Percentiles rank a stretch among this genome's conserved stretches.
phyloP scores from a whole-genome alignment of 2,329 filamentous ascomycete genomes.

The Penicillium brevicompactum region DNA sequence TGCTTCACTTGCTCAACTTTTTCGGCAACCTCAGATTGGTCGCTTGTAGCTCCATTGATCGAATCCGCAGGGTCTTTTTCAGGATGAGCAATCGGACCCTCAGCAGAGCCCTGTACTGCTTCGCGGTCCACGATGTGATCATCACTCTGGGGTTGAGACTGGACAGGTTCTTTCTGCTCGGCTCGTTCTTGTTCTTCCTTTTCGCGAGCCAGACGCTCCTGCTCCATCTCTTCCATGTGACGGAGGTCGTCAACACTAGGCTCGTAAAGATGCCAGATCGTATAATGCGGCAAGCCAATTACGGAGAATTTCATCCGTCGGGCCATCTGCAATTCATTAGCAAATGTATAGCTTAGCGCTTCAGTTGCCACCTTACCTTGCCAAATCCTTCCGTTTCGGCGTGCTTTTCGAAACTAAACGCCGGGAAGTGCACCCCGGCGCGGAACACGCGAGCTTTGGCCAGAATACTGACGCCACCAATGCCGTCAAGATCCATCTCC shows the following conservation, averaged over 20 bases:
- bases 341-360: not conserved
- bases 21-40: not conserved
- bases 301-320: conserved; percentile 95
- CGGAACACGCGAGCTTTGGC: conserved; percentile 96
- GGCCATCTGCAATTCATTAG: conserved; percentile 71
- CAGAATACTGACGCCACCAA: conserved; percentile 94
- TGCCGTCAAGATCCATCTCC: conserved; percentile 99
- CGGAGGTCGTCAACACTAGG: conserved; percentile 96
- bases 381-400: conserved; percentile 98
- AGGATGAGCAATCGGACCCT: conserved; percentile 25
- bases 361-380: conserved; percentile 66
- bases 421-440: conserved; percentile 93
- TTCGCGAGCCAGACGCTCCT: conserved; percentile 77
- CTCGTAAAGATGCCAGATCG: conserved; percentile 99
- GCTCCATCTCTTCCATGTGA: conserved; percentile 99
- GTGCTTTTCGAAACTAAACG: conserved; percentile 98
- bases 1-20: not conserved
- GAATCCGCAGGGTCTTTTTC: conserved; percentile 13
- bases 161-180: conserved; percentile 74
- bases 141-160: conserved; percentile 53
- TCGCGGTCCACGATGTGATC: conserved; percentile 12
- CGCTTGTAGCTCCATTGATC: conserved; percentile 1
- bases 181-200: conserved; percentile 74
- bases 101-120: conserved; percentile 21
- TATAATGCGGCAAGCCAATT: conserved; percentile 93